Conservation (phyloP, 2,329 filamentous ascomycete species). For the Thyridium curvatum region DNA sequence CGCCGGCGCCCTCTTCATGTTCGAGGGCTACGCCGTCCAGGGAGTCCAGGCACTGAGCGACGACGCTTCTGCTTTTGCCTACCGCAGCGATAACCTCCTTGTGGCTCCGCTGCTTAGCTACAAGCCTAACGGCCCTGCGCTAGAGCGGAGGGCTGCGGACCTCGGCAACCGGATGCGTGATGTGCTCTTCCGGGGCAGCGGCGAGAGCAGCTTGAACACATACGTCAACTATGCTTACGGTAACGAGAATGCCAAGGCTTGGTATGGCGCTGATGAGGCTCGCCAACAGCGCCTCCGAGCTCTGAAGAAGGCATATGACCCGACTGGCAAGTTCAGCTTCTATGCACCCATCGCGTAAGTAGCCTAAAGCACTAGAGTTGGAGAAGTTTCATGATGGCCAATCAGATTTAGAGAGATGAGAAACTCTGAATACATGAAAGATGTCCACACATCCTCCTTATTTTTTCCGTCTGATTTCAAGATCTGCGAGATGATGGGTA, state of each 20-base stretch:
- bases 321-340: constrained; percentile 34
- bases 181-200: constrained; percentile 26
- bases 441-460: too few species aligned
- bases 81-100: constrained; percentile 36
- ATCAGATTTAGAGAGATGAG: neutral
- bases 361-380: too few species aligned
- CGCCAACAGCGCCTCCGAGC: constrained; percentile 34
- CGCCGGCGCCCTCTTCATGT: constrained; percentile 38
- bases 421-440: too few species aligned
- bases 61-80: constrained; percentile 35
- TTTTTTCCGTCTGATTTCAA: too few species aligned
- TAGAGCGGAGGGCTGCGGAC: constrained; percentile 23
- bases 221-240: constrained; percentile 50
- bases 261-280: constrained; percentile 45
- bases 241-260: constrained; percentile 29
- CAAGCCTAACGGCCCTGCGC: constrained; percentile 18
- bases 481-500: too few species aligned
- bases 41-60: constrained; percentile 31
- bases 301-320: constrained; percentile 45
- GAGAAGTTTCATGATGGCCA: too few species aligned
- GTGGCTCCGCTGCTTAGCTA: constrained; percentile 30
- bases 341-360: constrained; percentile 29
- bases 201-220: constrained; percentile 20
- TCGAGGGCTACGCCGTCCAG: constrained; percentile 45
- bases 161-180: constrained; percentile 31